Evolutionary conservation across 2,329 filamentous ascomycete genomes (phyloP).

Genomic region (Xenoacremonium recifei): DNA sequence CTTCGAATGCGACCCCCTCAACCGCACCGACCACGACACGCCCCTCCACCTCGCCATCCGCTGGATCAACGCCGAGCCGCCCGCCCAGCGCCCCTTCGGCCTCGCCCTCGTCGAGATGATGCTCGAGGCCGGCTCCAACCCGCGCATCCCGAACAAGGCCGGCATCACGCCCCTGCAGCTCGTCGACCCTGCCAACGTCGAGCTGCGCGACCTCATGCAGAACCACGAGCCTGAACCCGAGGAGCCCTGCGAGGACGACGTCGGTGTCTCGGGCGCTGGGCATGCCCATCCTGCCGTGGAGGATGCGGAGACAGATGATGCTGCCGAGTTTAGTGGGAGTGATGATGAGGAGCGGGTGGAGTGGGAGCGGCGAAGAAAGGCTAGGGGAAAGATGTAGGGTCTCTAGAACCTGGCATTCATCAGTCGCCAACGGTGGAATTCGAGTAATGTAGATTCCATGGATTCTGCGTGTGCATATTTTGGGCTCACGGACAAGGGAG

Average conservation of each 20-base stretch:
- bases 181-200: slow-evolving; percentile 67
- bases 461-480: no score
- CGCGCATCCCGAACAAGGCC: slow-evolving; percentile 65
- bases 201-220: slow-evolving; percentile 61
- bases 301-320: slow-evolving; percentile 44
- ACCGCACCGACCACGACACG: slow-evolving; percentile 70
- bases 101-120: slow-evolving; percentile 72
- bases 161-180: slow-evolving; percentile 71
- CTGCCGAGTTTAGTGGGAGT: slow-evolving; percentile 62
- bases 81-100: slow-evolving; percentile 63
- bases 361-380: slow-evolving; percentile 53
- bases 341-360: slow-evolving; percentile 63
- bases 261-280: slow-evolving; percentile 32
- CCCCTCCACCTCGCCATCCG: slow-evolving; percentile 77
- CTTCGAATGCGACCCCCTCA: slow-evolving; percentile 80
- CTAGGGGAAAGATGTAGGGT: slow-evolving; percentile 29
- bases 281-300: slow-evolving; percentile 15
- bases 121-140: slow-evolving; percentile 70
- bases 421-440: no score
- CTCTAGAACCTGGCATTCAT: no score
- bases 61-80: slow-evolving; percentile 69
- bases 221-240: slow-evolving; percentile 67
- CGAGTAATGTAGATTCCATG: no score
- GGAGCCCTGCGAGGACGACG: slow-evolving; percentile 59
- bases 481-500: slow-evolving; percentile 15